Evolutionary conservation across 2,329 filamentous ascomycete species (phyloP).

Genomic region (Emmonsiellopsis sp.): DNA sequence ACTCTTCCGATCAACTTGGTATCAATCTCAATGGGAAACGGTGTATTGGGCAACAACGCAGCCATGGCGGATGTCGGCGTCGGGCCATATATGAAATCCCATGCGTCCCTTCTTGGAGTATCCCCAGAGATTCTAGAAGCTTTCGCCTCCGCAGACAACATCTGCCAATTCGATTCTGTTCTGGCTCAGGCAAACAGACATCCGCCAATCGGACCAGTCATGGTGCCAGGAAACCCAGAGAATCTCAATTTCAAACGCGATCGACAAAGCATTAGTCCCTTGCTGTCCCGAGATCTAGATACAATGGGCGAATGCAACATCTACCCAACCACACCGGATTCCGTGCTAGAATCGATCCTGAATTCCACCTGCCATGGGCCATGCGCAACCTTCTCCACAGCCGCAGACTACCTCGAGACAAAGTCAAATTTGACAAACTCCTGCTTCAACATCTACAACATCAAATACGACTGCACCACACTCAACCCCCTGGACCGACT

Average conservation of each 20-base stretch:
- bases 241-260: conserved; percentile 19
- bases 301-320: conserved; percentile 17
- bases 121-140: conserved; percentile 19
- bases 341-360: conserved; percentile 21
- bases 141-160: conserved; percentile 23
- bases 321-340: conserved; percentile 17
- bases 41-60: conserved; percentile 27
- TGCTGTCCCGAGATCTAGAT: background rate
- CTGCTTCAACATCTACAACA: conserved; percentile 29
- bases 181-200: conserved; percentile 20
- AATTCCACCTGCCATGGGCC: conserved; percentile 27
- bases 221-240: conserved; percentile 24
- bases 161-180: conserved; percentile 24
- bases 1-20: conserved; percentile 22
- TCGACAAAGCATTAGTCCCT: background rate
- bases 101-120: conserved; percentile 18
- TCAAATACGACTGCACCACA: conserved; percentile 23
- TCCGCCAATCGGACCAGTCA: conserved; percentile 23
- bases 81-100: conserved; percentile 20
- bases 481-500: conserved; percentile 17
- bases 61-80: conserved; percentile 25
- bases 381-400: conserved; percentile 29
- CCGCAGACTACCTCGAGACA: conserved; percentile 21
- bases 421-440: conserved; percentile 8
- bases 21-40: conserved; percentile 29